phyloP scores from a whole-genome alignment of 2,329 filamentous ascomycete genomes.

The Penicillium polonicum region DNA sequence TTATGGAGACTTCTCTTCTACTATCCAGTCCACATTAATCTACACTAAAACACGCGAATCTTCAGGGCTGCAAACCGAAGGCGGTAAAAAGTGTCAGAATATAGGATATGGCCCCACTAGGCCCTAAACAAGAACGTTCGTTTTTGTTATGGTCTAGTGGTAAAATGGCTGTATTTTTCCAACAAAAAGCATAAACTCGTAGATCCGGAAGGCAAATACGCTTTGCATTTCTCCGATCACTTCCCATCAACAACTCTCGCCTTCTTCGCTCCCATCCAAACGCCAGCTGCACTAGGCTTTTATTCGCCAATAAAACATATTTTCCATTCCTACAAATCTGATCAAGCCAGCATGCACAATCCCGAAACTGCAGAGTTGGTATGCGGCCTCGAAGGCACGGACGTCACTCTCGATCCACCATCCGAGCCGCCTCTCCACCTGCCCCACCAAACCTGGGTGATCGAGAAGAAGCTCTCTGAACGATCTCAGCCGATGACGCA shows the following conservation, averaged over 20 bases:
- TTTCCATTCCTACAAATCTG: neutral
- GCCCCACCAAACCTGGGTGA: conserved; percentile 12
- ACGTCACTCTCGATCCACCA: conserved; percentile 12
- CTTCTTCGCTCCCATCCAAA: neutral
- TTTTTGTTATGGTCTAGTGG: too few relatives aligned
- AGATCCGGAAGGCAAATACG: too few relatives aligned
- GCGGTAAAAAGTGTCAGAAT: too few relatives aligned
- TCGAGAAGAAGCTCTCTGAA: conserved; percentile 15
- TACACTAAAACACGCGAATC: too few relatives aligned
- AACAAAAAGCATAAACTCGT: too few relatives aligned
- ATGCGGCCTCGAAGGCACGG: conserved; percentile 10
- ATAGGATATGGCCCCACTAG: too few relatives aligned
- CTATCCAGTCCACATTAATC: too few relatives aligned
- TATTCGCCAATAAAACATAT: neutral
- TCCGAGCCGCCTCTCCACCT: conserved; percentile 8
- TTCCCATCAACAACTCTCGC: neutral
- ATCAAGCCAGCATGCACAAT: conserved; percentile 7
- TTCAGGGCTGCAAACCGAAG: too few relatives aligned
- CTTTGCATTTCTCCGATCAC: too few relatives aligned
- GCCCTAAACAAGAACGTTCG: too few relatives aligned
- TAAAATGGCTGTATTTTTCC: too few relatives aligned
- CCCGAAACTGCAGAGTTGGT: conserved; percentile 9
- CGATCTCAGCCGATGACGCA: conserved; percentile 7
- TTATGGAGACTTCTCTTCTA: too few relatives aligned
- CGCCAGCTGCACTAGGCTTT: neutral